phyloP scores from a whole-genome alignment of 2,329 filamentous ascomycete species.

The Diaporthe velutina region DNA sequence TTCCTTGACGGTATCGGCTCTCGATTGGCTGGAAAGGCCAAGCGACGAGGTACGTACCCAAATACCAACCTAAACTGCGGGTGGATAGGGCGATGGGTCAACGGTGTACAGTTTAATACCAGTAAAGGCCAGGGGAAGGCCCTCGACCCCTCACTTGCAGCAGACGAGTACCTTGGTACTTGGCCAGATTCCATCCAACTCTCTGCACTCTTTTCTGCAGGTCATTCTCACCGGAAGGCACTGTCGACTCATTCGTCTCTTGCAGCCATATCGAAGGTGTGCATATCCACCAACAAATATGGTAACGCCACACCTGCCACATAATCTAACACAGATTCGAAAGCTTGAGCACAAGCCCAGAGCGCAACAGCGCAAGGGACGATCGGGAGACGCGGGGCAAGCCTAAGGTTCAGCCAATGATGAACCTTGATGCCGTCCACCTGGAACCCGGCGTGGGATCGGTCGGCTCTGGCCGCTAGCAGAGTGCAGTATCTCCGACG shows the following conservation, averaged over 20 bases:
- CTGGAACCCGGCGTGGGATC: conserved; percentile 23
- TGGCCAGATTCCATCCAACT: not conserved
- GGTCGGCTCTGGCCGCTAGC: conserved; percentile 14
- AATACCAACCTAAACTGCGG: not conserved
- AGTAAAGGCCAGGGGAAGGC: not conserved
- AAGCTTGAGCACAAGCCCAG: not conserved
- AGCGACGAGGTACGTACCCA: not conserved
- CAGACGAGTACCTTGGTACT: not conserved
- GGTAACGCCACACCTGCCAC: not conserved
- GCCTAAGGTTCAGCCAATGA: not conserved
- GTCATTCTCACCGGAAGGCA: not conserved
- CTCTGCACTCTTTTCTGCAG: not conserved
- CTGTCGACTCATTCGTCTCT: not conserved
- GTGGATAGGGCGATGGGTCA: not conserved
- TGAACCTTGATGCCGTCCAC: conserved; percentile 20
- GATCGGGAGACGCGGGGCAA: conserved; percentile 21
- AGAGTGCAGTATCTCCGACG: conserved; percentile 4
- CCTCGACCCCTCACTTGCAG: not conserved
- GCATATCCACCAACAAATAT: not conserved
- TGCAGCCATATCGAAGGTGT: not conserved
- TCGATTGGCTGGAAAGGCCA: not conserved
- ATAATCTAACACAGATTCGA: not conserved
- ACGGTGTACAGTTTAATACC: not conserved
- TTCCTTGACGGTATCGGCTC: not conserved
- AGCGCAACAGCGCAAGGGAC: not conserved